Percentiles rank a stretch among this genome's conserved stretches.
phyloP scores from a whole-genome alignment of 176 grass and related monocot genomes.

The Elymus sibiricus region DNA sequence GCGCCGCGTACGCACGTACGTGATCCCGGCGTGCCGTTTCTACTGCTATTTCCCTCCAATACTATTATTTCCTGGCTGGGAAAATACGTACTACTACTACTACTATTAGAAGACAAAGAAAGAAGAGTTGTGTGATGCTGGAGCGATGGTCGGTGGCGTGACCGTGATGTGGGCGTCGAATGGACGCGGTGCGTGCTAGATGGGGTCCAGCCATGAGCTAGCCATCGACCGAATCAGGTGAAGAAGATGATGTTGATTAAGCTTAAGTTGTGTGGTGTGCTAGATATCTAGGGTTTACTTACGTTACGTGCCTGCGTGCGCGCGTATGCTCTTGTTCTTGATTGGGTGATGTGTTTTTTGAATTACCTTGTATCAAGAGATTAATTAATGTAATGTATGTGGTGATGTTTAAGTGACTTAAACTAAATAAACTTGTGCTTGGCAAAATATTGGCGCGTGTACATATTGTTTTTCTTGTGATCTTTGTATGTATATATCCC shows the following conservation, averaged over 20 bases:
- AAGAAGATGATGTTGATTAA: constrained; percentile 35
- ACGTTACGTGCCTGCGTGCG: constrained; percentile 18
- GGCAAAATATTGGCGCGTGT: not conserved
- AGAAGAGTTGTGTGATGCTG: constrained; percentile 45
- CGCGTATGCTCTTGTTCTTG: constrained; percentile 34
- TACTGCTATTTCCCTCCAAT: constrained; percentile 35
- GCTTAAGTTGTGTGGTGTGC: not conserved
- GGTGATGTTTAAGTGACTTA: not conserved
- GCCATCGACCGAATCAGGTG: not conserved
- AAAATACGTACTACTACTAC: constrained; percentile 12
- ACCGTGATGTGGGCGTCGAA: constrained; percentile 38
- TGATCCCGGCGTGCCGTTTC: not conserved
- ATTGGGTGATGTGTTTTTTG: constrained; percentile 56
- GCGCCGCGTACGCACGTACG: not conserved
- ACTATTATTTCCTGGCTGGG: constrained; percentile 50
- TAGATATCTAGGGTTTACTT: constrained; percentile 48
- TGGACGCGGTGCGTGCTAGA: constrained; percentile 32
- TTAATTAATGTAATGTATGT: not conserved
- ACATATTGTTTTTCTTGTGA: not conserved
- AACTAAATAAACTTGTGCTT: not conserved
- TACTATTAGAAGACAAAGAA: not conserved
- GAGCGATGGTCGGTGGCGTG: constrained; percentile 53
- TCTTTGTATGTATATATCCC: not conserved
- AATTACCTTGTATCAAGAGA: constrained; percentile 60
- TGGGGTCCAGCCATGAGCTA: not conserved